Evolutionary conservation across 2,329 filamentous ascomycete genomes (phyloP).

Genomic region (Neonectria magnoliae): DNA sequence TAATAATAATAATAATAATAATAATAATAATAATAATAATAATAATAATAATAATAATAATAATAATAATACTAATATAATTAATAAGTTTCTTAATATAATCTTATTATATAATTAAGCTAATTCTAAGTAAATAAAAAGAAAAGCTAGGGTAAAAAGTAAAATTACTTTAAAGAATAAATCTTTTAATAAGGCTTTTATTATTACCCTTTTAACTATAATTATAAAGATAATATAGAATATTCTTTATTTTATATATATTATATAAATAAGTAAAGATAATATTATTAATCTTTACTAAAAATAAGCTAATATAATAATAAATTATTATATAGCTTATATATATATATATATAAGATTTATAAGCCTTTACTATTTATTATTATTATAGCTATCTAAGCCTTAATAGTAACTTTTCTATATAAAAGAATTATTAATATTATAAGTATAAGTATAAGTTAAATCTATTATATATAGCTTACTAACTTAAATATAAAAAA

Average conservation of each 20-base stretch:
- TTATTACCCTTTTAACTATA: too few species aligned
- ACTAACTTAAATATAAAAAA: neutral
- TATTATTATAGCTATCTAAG: neutral
- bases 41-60: too few species aligned
- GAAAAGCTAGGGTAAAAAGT: neutral
- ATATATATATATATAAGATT: neutral
- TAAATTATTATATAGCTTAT: neutral
- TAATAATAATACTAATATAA: too few species aligned
- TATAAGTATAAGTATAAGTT: neutral
- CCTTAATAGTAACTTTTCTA: neutral
- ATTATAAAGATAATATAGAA: neutral
- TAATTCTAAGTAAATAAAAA: neutral
- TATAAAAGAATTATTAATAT: neutral
- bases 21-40: too few species aligned
- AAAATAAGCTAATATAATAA: neutral
- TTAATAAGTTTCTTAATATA: too few species aligned
- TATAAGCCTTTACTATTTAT: neutral
- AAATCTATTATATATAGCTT: neutral
- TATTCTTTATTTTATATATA: neutral
- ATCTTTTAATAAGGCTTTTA: too few species aligned
- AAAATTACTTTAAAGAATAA: neutral
- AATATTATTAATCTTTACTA: neutral
- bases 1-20: too few species aligned
- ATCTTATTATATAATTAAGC: neutral
- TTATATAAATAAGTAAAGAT: neutral